Evolutionary conservation across 768 basidiomycete species (phyloP).

Genomic region (Leucocoprinus sp.): DNA sequence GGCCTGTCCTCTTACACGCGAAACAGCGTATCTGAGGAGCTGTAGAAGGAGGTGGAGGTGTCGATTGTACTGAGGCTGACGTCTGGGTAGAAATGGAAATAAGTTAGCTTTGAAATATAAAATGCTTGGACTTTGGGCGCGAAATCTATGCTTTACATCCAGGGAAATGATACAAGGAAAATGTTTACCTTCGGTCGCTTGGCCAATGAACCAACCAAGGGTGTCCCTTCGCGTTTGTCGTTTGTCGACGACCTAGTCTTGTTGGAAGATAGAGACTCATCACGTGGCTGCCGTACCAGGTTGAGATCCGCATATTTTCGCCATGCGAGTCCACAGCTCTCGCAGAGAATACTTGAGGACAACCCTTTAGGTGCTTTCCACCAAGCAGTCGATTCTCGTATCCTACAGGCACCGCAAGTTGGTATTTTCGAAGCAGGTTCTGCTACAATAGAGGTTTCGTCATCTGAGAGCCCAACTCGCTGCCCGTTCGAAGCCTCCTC

Average conservation of each 20-base stretch:
- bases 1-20: constrained; percentile 68
- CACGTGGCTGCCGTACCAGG: constrained; percentile 54
- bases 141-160: background rate
- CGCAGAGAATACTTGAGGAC: constrained; percentile 71
- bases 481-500: constrained; percentile 37
- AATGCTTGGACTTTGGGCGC: constrained; percentile 4
- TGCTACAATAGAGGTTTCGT: constrained; percentile 69
- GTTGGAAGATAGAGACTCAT: constrained; percentile 45
- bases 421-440: constrained; percentile 41
- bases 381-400: constrained; percentile 72
- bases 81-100: constrained; percentile 27
- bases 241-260: constrained; percentile 39
- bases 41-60: constrained; percentile 47
- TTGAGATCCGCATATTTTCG: constrained; percentile 90
- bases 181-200: constrained; percentile 37
- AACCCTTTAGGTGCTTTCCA: constrained; percentile 91
- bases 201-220: constrained; percentile 33
- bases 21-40: constrained; percentile 64
- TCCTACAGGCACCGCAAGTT: constrained; percentile 79
- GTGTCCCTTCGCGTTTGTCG: constrained; percentile 60
- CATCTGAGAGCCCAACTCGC: constrained; percentile 49
- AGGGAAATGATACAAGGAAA: background rate
- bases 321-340: constrained; percentile 81
- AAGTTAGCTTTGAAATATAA: background rate
- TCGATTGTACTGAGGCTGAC: constrained; percentile 41